Evolutionary conservation across 2,329 filamentous ascomycete species (phyloP), one percentile per base, ranked within the genome.

Genomic region (Shiraia sp.): DNA sequence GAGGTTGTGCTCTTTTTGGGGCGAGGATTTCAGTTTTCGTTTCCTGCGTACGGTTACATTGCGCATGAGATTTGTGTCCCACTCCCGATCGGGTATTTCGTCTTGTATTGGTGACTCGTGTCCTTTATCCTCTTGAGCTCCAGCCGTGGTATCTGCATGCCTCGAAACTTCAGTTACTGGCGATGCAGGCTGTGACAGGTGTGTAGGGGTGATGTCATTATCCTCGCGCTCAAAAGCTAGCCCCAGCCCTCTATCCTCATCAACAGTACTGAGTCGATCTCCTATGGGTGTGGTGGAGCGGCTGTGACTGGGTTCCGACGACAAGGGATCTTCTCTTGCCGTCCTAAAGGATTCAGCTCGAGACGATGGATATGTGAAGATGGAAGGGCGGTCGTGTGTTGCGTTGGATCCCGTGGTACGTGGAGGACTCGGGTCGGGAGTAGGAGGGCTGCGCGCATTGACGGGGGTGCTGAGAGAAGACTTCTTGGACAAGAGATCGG

Each of bases 311-410:
- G 49, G 39, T 26, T 70, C 66, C 1, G 68, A 67, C 16, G 65
- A 65, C 4, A 59, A 49, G 8, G 59, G 62, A 12, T 72, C 69
- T 51, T 76, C 74, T 41, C 65, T 62, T 9, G 74, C 74, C 1
- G 74, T 77, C 31, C 62, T 69, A 52, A 75, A 76, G 0, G 73
- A 76, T 17, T 75, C 74, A 23, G 72, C 72, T 22, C 65, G 47
- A 15, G 69, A 73, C 5, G 74, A 76, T 6, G 73, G 66, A 45
- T 68, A 67, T 19, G 60, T 47, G 24, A 61, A 53, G 5, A 62
- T 45, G 5, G 49, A 47, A 2, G 66, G 63, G 17, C 65, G 66
- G 13, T 58, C 49, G 28, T 53, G 48, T 6, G 52, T 42, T 17
- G 35, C 29, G 29, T 47, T 53, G 17, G 58, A 62, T 24, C 45